These are phyloP conservation scores for Endoconidiophora polonica DNA, from an alignment of 2,329 filamentous ascomycete genomes.

Conservation along the genomic window DNA sequence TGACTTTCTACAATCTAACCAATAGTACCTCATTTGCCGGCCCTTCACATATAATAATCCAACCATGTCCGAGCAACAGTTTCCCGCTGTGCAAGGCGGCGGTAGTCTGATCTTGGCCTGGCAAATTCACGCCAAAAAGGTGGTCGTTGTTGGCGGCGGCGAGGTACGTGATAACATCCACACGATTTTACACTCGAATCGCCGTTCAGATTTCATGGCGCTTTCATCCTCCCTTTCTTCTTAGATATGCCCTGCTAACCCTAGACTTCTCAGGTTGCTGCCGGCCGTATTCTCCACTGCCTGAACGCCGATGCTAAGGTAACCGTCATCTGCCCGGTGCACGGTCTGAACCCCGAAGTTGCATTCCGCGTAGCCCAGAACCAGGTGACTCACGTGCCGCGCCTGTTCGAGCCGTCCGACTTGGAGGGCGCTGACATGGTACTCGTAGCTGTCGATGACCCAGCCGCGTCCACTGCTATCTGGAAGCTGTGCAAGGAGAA, in stretches of 20 bases:
- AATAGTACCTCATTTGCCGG: background rate
- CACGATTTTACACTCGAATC: background rate
- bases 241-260: conserved; percentile 5
- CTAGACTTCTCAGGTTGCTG: conserved; percentile 54
- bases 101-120: conserved; percentile 90
- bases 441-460: conserved; percentile 82
- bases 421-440: conserved; percentile 76
- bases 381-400: conserved; percentile 66
- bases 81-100: conserved; percentile 70
- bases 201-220: background rate
- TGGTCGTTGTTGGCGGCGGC: conserved; percentile 87
- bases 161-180: conserved; percentile 44
- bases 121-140: conserved; percentile 78
- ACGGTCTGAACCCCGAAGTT: conserved; percentile 78
- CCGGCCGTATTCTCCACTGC: conserved; percentile 81
- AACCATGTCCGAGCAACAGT: conserved; percentile 24
- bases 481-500: conserved; percentile 86
- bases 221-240: background rate
- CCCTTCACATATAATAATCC: too few relatives aligned
- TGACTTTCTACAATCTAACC: background rate
- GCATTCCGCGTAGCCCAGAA: conserved; percentile 58
- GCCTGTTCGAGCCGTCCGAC: conserved; percentile 72
- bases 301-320: conserved; percentile 90
- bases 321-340: conserved; percentile 63
- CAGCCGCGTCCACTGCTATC: conserved; percentile 72